Percentiles rank a stretch among this genome's conserved stretches.
Conservation (phyloP, 2,329 filamentous ascomycete genomes). For the Talaromyces verruculosus region DNA sequence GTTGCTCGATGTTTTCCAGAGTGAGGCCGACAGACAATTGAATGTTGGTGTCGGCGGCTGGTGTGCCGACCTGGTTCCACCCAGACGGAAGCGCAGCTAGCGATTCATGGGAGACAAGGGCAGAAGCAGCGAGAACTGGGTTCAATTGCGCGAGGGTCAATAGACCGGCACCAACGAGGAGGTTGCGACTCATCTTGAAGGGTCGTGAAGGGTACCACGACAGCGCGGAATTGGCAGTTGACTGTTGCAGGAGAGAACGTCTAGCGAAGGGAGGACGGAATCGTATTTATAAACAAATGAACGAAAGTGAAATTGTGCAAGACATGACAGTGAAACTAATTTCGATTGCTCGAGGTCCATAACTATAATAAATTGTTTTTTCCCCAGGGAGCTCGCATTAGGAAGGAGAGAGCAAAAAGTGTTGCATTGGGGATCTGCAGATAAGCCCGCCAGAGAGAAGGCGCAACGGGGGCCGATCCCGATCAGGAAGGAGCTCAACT, state of each 20-base stretch:
- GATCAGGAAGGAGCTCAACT: conserved; percentile 11
- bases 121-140: conserved; percentile 23
- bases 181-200: conserved; percentile 17
- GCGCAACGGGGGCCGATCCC: background rate
- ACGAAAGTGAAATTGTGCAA: background rate
- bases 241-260: background rate
- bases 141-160: conserved; percentile 28
- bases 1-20: conserved; percentile 35
- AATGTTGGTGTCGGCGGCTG: conserved; percentile 24
- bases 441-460: background rate
- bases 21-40: conserved; percentile 28
- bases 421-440: background rate
- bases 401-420: background rate
- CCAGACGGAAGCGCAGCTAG: conserved; percentile 24
- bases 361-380: background rate
- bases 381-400: background rate
- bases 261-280: background rate
- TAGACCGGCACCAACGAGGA: conserved; percentile 25
- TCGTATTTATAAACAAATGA: conserved; percentile 2
- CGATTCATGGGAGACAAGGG: conserved; percentile 26
- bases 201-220: background rate
- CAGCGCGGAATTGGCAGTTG: background rate
- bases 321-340: background rate
- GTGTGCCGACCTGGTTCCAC: conserved; percentile 25
- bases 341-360: background rate